Conservation (phyloP, 2,329 filamentous ascomycete genomes). For the Lachnellula arida region DNA sequence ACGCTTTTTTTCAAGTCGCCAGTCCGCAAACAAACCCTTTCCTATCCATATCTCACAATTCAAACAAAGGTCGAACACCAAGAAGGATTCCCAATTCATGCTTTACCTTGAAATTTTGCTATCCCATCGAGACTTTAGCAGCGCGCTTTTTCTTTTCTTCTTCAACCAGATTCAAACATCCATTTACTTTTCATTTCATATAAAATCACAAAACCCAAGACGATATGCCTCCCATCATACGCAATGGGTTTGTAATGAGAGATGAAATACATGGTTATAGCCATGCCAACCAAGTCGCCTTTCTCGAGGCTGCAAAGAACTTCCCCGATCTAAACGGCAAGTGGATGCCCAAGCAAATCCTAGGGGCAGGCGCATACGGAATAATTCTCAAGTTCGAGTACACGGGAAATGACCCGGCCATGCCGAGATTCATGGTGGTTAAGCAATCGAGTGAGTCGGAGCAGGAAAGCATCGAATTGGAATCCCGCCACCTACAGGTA, state of each 20-base stretch:
- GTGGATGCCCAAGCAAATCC: conserved; percentile 1
- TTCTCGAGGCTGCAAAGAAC: not conserved
- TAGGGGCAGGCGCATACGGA: conserved; percentile 1
- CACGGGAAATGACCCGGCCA: not conserved
- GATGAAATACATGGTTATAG: not conserved
- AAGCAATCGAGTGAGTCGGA: not conserved
- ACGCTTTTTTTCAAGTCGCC: not conserved
- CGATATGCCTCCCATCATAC: too few relatives aligned
- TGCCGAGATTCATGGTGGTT: conserved; percentile 4
- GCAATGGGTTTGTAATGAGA: not conserved
- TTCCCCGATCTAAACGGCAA: not conserved
- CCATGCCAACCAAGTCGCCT: not conserved
- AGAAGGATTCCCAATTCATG: not conserved
- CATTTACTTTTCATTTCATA: too few relatives aligned
- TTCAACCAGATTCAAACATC: too few relatives aligned
- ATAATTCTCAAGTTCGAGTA: conserved; percentile 2
- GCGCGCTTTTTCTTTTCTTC: too few relatives aligned
- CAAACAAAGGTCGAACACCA: not conserved
- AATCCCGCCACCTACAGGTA: not conserved
- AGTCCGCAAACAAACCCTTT: not conserved
- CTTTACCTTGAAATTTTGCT: not conserved
- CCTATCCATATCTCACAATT: not conserved
- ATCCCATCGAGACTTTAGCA: too few relatives aligned
- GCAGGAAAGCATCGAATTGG: not conserved
- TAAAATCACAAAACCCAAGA: too few relatives aligned